Conservation (phyloP, 2,329 filamentous ascomycete genomes). For the Aureobasidium sp. region DNA sequence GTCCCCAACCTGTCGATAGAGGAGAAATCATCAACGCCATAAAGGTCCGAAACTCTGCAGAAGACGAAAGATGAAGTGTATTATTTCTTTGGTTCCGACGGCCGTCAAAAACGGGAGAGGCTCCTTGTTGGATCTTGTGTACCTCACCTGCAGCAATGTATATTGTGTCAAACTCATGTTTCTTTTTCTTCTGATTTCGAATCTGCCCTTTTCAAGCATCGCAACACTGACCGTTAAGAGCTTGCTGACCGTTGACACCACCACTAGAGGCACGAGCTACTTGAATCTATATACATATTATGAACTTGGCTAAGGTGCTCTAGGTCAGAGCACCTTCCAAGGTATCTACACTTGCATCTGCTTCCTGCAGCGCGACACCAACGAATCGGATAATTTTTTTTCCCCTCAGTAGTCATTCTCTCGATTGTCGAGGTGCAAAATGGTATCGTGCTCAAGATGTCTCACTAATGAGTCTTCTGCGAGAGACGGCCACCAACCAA, state of each 20-base stretch:
- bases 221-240: background rate
- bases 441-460: background rate
- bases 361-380: no score
- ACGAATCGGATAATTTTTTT: no score
- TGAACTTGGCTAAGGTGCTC: background rate
- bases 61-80: background rate
- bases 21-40: constrained; percentile 8
- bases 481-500: no score
- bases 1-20: constrained; percentile 2
- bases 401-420: no score
- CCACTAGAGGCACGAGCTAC: background rate
- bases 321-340: background rate
- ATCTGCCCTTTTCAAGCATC: background rate
- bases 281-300: background rate
- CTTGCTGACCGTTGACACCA: background rate
- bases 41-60: background rate
- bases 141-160: constrained; percentile 4
- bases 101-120: background rate
- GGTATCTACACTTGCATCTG: no score
- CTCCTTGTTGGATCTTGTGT: background rate
- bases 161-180: background rate
- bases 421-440: background rate
- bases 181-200: background rate
- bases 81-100: background rate
- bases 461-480: background rate